Evolutionary conservation across 2,329 filamentous ascomycete species (phyloP).

Genomic region (Fusarium stilboides): DNA sequence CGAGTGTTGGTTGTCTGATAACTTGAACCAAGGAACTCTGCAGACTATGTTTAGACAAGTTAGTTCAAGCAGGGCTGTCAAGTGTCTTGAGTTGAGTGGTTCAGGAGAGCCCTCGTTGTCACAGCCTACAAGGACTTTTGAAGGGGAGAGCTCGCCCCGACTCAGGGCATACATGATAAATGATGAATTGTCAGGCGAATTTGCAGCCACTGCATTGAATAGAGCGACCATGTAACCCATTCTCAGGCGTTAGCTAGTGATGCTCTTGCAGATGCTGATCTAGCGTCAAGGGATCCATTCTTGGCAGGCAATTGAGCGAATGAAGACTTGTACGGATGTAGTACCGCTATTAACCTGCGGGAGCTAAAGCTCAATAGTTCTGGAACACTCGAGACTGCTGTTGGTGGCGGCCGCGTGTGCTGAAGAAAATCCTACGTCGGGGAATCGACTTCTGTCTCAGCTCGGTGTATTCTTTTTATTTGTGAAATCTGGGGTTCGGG

Average conservation of each 20-base stretch:
- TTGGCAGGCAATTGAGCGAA: neutral
- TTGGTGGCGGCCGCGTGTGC: constrained; percentile 2
- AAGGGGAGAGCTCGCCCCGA: no score
- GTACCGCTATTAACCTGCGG: neutral
- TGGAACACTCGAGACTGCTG: constrained; percentile 1
- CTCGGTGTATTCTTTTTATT: neutral
- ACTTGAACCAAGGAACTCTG: no score
- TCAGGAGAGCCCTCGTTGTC: no score
- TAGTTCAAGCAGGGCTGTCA: no score
- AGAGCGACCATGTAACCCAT: neutral
- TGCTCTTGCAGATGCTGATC: neutral
- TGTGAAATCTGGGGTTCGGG: constrained; percentile 1
- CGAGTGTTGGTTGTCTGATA: no score
- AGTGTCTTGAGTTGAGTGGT: no score
- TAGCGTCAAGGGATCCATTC: neutral
- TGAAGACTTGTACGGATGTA: neutral
- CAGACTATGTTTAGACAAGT: no score
- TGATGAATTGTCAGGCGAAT: neutral
- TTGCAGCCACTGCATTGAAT: neutral
- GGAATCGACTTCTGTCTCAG: neutral
- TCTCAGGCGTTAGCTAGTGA: neutral
- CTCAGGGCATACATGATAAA: neutral
- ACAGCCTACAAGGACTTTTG: no score
- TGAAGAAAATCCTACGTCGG: constrained; percentile 1
- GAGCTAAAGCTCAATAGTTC: neutral